Conservation (phyloP, 768 basidiomycete species). For the Kwoniella dejecticola region DNA sequence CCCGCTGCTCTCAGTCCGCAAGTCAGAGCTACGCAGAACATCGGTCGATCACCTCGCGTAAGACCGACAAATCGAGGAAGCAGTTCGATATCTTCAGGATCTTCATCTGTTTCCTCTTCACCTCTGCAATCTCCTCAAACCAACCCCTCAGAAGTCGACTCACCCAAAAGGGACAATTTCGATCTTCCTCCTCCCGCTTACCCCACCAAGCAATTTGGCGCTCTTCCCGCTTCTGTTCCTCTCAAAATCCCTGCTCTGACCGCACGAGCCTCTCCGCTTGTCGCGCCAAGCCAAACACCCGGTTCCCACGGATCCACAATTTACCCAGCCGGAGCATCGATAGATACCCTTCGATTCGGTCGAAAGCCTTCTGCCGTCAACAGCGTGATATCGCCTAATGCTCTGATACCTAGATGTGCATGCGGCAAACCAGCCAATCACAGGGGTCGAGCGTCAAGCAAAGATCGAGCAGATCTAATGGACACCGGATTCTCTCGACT, state of each 20-base stretch:
- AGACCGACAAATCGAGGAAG: conserved; percentile 14
- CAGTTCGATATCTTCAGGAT: conserved; percentile 25
- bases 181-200: conserved; percentile 52
- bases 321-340: conserved; percentile 34
- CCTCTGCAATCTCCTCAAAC: conserved; percentile 46
- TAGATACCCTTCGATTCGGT: conserved; percentile 54
- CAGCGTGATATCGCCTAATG: conserved; percentile 51
- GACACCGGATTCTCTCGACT: conserved; percentile 41
- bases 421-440: conserved; percentile 47
- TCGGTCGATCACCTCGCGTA: conserved; percentile 36
- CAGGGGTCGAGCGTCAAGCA: conserved; percentile 21
- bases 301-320: conserved; percentile 30
- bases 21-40: conserved; percentile 29
- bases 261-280: conserved; percentile 18
- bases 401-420: conserved; percentile 46
- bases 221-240: conserved; percentile 40
- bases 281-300: conserved; percentile 20
- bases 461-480: conserved; percentile 30
- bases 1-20: conserved; percentile 36
- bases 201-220: conserved; percentile 25
- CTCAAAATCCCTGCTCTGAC: conserved; percentile 46
- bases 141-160: conserved; percentile 35
- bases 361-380: conserved; percentile 50
- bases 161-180: conserved; percentile 49
- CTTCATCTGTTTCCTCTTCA: conserved; percentile 40